Conservation (phyloP, 495 filamentous ascomycete species). For the Recurvomyces mirabilis region DNA sequence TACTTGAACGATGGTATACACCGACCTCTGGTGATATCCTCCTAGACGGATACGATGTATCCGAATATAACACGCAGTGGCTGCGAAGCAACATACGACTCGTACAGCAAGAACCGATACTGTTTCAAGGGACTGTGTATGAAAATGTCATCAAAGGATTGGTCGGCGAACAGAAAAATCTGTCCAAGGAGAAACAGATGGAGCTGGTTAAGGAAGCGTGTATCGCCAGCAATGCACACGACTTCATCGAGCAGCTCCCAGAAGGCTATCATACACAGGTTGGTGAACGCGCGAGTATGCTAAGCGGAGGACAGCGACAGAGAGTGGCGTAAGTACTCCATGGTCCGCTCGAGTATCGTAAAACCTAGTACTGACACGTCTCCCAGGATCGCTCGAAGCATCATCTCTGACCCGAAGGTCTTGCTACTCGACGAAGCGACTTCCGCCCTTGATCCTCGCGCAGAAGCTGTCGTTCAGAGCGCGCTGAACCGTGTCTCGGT, state of each 20-base stretch:
- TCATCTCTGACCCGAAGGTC: constrained; percentile 23
- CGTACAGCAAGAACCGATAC: constrained; percentile 24
- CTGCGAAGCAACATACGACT: constrained; percentile 19
- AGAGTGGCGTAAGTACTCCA: no score
- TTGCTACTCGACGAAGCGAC: constrained; percentile 29
- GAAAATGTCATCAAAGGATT: constrained; percentile 23
- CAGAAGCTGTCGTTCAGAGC: constrained; percentile 23
- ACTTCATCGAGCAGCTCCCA: constrained; percentile 23
- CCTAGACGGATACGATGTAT: constrained; percentile 15
- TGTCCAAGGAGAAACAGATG: constrained; percentile 13
- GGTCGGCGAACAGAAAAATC: constrained; percentile 13
- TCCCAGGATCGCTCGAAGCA: constrained; percentile 26
- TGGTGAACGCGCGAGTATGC: constrained; percentile 20
- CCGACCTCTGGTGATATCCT: constrained; percentile 19
- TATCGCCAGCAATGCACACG: constrained; percentile 17
- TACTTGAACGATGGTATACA: constrained; percentile 26
- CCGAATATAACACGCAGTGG: constrained; percentile 19
- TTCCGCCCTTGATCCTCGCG: constrained; percentile 22
- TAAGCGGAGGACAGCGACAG: constrained; percentile 25
- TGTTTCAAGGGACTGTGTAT: constrained; percentile 22
- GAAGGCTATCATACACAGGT: constrained; percentile 25
- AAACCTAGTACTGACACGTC: no score
- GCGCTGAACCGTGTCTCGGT: constrained; percentile 20
- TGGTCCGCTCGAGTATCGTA: no score
- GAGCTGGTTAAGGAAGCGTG: constrained; percentile 23